Conservation (phyloP, 148 eudicot genomes). For the Pharnaceum exiguum region DNA sequence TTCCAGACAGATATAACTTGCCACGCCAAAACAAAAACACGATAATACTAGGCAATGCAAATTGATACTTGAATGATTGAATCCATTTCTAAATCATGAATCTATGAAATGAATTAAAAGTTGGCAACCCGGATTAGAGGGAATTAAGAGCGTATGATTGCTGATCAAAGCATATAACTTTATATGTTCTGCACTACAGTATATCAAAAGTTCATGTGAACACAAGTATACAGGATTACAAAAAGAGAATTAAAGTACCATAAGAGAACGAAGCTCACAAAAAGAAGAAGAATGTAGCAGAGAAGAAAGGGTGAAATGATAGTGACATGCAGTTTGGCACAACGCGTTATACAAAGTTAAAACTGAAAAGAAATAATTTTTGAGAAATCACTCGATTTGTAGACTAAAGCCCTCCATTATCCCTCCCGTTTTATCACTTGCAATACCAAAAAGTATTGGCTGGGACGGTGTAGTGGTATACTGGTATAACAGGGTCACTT, state of each 20-base stretch:
- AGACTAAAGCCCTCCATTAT: slow-evolving; percentile 2
- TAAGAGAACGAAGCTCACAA: neutral
- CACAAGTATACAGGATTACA: neutral
- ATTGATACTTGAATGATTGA: too few species aligned
- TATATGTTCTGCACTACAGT: neutral
- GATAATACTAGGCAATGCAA: too few species aligned
- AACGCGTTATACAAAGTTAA: slow-evolving; percentile 4
- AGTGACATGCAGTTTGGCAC: neutral
- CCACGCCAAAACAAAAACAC: too few species aligned
- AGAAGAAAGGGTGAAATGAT: neutral
- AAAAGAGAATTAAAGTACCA: too few species aligned
- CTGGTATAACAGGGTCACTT: too few species aligned
- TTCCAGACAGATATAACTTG: too few species aligned
- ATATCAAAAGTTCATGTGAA: neutral
- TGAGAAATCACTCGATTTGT: neutral
- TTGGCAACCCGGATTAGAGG: too few species aligned
- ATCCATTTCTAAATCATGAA: too few species aligned
- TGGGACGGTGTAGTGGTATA: too few species aligned
- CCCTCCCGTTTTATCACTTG: neutral
- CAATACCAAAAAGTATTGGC: neutral
- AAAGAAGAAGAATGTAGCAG: neutral
- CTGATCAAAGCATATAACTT: neutral
- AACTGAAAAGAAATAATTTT: neutral
- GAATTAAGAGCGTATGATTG: neutral
- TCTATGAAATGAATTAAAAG: too few species aligned